Evolutionary conservation across 2,329 filamentous ascomycete species (phyloP), one percentile per base, ranked within the genome.

Genomic region (Waltergamsia citrina): DNA sequence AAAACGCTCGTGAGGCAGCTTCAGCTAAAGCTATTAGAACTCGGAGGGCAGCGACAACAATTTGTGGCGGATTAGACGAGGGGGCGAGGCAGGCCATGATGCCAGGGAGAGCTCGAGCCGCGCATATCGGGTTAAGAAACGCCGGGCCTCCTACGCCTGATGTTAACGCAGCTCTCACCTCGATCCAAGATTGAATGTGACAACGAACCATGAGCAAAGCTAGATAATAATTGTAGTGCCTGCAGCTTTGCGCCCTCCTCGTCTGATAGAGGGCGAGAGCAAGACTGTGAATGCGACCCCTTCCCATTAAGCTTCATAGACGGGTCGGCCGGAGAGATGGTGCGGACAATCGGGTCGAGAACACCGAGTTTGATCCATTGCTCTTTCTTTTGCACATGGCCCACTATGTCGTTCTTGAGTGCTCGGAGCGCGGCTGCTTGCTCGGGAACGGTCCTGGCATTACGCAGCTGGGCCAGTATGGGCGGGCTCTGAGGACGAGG

Each of bases 351-450:
- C 22, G 72, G 69, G 34, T 74, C 69, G 30, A 92, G 58, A 19
- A 85, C 66, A 14, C 88, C 88, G 35, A 74, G 62, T 38, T 66
- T 67, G 26, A 95, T 69, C 66, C 81, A 88, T 37, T 75, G 60
- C 57, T 90, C 81, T 59, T 98, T 98, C 54, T 81, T 80, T 55
- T 90, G 79, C 22, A 82, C 71, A 56, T 96, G 86, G 17, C 92
- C 92, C 39, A 94, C 78, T 31, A 94, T 72, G 42, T 92, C 83
- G 56, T 94, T 92, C 64, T 94, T 96, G 20, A 98, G 63, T 27
- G 69, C 66, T 43, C 79, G 76, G 29, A 95, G 67, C 32, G 78
- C 73, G 18, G 67, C 62, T 26, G 73, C 62, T 46, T 73, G 71
- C 41, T 78, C 71, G 16, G 57, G 43, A 30, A 60, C 53, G 23